Percentiles rank a stretch among this genome's conserved stretches.
These are phyloP conservation scores for Pythium vanterpoolii DNA, from an alignment of 352 stramenopile genomes.

Conservation along the genomic window DNA sequence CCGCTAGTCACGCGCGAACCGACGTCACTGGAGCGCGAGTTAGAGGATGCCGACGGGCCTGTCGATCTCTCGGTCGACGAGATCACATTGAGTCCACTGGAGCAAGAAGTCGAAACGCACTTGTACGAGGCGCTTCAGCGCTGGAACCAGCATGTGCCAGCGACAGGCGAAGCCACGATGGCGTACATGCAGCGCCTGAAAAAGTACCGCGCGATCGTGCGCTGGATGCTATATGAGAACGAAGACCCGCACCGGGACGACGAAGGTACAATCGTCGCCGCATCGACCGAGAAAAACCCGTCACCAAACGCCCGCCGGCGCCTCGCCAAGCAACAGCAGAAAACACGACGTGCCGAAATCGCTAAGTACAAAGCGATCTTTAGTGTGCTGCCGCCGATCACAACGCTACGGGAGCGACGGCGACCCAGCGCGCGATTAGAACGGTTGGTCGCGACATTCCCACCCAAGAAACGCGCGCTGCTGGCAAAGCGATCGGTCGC, in stretches of 20 bases:
- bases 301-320: slow-evolving; percentile 11
- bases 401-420: slow-evolving; percentile 36
- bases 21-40: slow-evolving; percentile 3
- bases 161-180: slow-evolving; percentile 43
- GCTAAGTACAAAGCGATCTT: slow-evolving; percentile 31
- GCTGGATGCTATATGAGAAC: slow-evolving; percentile 44
- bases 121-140: slow-evolving; percentile 54
- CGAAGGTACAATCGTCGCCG: neutral
- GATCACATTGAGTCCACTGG: slow-evolving; percentile 42
- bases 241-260: slow-evolving; percentile 21
- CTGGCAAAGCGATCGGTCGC: slow-evolving; percentile 53
- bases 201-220: slow-evolving; percentile 56
- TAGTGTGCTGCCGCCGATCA: slow-evolving; percentile 36
- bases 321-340: slow-evolving; percentile 15
- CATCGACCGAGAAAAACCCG: slow-evolving; percentile 17
- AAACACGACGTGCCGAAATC: slow-evolving; percentile 27
- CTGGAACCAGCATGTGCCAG: slow-evolving; percentile 61
- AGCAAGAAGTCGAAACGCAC: slow-evolving; percentile 50
- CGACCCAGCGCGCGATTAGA: slow-evolving; percentile 43
- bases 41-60: neutral
- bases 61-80: slow-evolving; percentile 59
- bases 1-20: slow-evolving; percentile 25
- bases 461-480: slow-evolving; percentile 37
- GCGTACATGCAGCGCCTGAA: slow-evolving; percentile 51
- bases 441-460: slow-evolving; percentile 47